Evolutionary conservation across 805 yeast species (phyloP).

Genomic region (Yamadazyma takamatsuzukensis): DNA sequence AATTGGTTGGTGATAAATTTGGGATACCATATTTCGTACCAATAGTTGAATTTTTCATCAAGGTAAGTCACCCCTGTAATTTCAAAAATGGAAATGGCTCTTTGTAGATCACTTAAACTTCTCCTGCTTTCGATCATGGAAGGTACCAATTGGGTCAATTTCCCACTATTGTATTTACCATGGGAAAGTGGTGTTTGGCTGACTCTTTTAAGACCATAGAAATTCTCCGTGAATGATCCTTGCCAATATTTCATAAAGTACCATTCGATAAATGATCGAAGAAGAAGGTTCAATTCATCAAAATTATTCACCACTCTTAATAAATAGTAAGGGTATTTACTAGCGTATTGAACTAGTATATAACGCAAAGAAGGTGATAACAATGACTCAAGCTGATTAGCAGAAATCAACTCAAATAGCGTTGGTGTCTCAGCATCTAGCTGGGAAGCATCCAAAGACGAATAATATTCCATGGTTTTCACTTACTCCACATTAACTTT

Average conservation of each 20-base stretch:
- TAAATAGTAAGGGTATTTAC: slow-evolving; percentile 67
- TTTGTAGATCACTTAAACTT: slow-evolving; percentile 52
- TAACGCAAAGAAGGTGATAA: slow-evolving; percentile 81
- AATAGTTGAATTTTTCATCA: slow-evolving; percentile 60
- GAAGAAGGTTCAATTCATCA: slow-evolving; percentile 67
- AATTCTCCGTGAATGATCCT: slow-evolving; percentile 84
- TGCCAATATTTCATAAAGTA: slow-evolving; percentile 70
- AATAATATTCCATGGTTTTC: slow-evolving; percentile 68
- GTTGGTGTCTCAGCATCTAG: slow-evolving; percentile 79
- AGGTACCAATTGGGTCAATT: slow-evolving; percentile 35
- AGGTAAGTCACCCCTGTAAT: slow-evolving; percentile 67
- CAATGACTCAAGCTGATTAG: slow-evolving; percentile 71
- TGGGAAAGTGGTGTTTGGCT: slow-evolving; percentile 32
- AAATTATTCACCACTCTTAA: slow-evolving; percentile 61
- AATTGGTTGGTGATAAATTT: slow-evolving; percentile 50
- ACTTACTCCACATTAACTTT: slow-evolving; percentile 5
- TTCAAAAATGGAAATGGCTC: slow-evolving; percentile 51
- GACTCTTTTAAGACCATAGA: slow-evolving; percentile 80
- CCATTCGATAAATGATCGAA: slow-evolving; percentile 68
- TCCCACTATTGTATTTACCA: slow-evolving; percentile 25
- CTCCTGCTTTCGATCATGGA: slow-evolving; percentile 48
- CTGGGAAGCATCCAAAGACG: slow-evolving; percentile 72
- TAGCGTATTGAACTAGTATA: slow-evolving; percentile 76
- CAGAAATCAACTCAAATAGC: slow-evolving; percentile 80
- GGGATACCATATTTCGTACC: slow-evolving; percentile 62